Evolutionary conservation across 192 early-diverging fungal species (phyloP), one percentile per base, ranked within the genome.

Genomic region (Ambispora gerdemannii): DNA sequence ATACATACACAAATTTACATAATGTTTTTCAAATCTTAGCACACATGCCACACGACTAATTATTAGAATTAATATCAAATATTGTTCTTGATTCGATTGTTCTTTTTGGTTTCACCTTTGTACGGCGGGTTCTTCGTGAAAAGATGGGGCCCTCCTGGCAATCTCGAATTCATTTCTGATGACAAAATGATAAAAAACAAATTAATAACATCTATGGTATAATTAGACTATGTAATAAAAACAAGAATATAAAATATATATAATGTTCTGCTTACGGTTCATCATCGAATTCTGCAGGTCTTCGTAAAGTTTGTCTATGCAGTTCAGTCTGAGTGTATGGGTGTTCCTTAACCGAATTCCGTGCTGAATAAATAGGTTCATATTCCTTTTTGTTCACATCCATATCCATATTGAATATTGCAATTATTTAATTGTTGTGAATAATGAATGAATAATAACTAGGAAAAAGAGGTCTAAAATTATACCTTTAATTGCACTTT

Each of bases 401-500:
- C n/a, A n/a, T n/a, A n/a, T n/a, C n/a, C n/a, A n/a, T n/a, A n/a
- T n/a, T n/a, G n/a, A n/a, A n/a, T n/a, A n/a, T n/a, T n/a, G n/a
- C n/a, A n/a, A n/a, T n/a, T n/a, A n/a, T n/a, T n/a, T n/a, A n/a
- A n/a, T n/a, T n/a, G n/a, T n/a, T n/a, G n/a, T n/a, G n/a, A n/a
- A n/a, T n/a, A n/a, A n/a, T n/a, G n/a, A n/a, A n/a, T n/a, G 53
- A 4, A 60, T 66, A 43, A 28, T 32, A 25, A 20, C 38, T 50
- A 20, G 30, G 47, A 15, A 38, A 24, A 61, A 25, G 31, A 24
- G 10, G 35, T 24, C 38, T 79, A 74, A 79, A 63, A 24, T 30
- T 55, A 61, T 78, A 90, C 91, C 83, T 89, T 88, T 36, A 93
- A 79, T 67, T 93, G 92, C 64, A 80, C 83, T 76, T 92, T 92